phyloP scores from a whole-genome alignment of 257 asterid genomes.

The Penstemon davidsonii region DNA sequence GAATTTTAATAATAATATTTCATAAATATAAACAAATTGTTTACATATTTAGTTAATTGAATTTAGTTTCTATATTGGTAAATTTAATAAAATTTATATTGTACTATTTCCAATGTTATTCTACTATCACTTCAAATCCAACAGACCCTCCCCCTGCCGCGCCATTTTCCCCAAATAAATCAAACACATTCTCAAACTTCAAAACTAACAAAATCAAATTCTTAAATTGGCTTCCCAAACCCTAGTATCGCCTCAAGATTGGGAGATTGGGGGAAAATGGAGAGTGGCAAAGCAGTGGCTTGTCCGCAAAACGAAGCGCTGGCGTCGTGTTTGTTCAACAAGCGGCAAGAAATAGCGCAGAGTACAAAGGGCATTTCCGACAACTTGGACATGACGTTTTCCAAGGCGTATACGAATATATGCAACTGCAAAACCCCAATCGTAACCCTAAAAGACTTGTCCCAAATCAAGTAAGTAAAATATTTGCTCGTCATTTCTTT shows the following conservation, averaged over 20 bases:
- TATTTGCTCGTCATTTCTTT: slow-evolving; percentile 14
- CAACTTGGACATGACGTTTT: slow-evolving; percentile 59
- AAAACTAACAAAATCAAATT: slow-evolving; percentile 18
- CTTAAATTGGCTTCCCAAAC: not conserved
- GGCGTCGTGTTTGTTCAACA: slow-evolving; percentile 61
- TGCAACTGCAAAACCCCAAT: slow-evolving; percentile 62
- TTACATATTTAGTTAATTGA: too few species aligned
- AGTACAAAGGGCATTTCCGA: slow-evolving; percentile 75
- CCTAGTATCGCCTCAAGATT: slow-evolving; percentile 14
- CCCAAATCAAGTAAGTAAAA: slow-evolving; percentile 71
- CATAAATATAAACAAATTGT: too few species aligned
- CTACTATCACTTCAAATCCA: slow-evolving; percentile 25
- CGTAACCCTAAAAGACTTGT: slow-evolving; percentile 61
- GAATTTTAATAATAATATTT: too few species aligned
- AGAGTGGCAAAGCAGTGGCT: slow-evolving; percentile 36
- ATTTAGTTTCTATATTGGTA: too few species aligned
- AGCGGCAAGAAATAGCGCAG: slow-evolving; percentile 70
- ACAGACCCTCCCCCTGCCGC: slow-evolving; percentile 37
- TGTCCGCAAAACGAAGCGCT: slow-evolving; percentile 72
- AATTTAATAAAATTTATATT: too few species aligned
- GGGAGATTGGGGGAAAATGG: slow-evolving; percentile 40
- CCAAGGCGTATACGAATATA: slow-evolving; percentile 70
- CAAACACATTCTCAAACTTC: not conserved
- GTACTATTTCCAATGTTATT: too few species aligned
- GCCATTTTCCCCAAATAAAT: slow-evolving; percentile 32